Evolutionary conservation across 495 filamentous ascomycete species (phyloP).

Genomic region (Podospora sp.): DNA sequence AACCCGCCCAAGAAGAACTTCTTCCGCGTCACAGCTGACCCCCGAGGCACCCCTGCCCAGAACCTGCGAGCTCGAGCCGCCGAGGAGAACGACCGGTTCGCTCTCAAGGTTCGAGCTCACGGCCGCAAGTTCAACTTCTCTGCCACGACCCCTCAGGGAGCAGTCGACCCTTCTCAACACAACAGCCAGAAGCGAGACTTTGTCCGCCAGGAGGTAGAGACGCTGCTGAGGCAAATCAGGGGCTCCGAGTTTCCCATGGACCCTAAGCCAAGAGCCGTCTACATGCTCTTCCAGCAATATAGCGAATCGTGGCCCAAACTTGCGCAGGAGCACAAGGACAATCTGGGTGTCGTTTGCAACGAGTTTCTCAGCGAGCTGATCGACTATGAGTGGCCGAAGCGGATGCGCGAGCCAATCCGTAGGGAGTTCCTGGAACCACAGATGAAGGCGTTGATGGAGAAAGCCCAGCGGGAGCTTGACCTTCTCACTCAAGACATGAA

Average conservation of each 20-base stretch:
- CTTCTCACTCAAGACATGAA: constrained; percentile 38
- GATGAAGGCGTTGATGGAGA: constrained; percentile 40
- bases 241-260: constrained; percentile 48
- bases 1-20: constrained; percentile 44
- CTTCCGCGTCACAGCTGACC: constrained; percentile 41
- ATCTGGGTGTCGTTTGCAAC: constrained; percentile 46
- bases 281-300: constrained; percentile 49
- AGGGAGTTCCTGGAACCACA: constrained; percentile 40
- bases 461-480: constrained; percentile 44
- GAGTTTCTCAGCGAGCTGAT: constrained; percentile 47
- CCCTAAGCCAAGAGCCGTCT: constrained; percentile 43
- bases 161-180: constrained; percentile 17
- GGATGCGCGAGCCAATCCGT: constrained; percentile 45
- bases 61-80: constrained; percentile 44
- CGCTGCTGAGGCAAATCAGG: constrained; percentile 41
- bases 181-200: constrained; percentile 37
- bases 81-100: constrained; percentile 48
- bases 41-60: constrained; percentile 43
- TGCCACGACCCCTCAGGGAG: background rate
- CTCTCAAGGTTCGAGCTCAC: constrained; percentile 36
- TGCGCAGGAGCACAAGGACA: constrained; percentile 47
- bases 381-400: constrained; percentile 44
- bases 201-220: constrained; percentile 39
- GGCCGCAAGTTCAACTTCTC: constrained; percentile 44
- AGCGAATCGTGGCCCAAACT: constrained; percentile 44